Evolutionary conservation across 768 basidiomycete species (phyloP).

Genomic region (Mycena albidolilacea): DNA sequence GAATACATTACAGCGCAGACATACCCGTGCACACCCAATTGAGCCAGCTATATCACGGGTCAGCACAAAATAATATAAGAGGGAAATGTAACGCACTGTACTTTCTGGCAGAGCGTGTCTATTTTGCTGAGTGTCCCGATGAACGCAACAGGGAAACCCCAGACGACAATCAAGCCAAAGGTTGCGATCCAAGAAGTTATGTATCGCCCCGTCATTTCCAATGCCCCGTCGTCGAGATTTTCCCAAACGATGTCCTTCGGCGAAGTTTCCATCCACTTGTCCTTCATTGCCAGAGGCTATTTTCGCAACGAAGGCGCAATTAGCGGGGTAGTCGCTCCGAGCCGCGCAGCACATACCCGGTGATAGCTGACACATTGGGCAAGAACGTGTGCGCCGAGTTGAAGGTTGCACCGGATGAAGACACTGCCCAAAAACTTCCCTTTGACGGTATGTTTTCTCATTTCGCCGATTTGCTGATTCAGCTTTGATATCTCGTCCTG

Average conservation of each 20-base stretch:
- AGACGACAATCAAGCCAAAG: slow-evolving; percentile 71
- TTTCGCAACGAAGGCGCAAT: background rate
- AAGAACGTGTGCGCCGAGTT: slow-evolving; percentile 82
- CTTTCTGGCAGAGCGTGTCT: slow-evolving; percentile 63
- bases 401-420: slow-evolving; percentile 79
- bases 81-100: slow-evolving; percentile 51
- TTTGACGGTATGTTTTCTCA: slow-evolving; percentile 53
- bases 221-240: slow-evolving; percentile 66
- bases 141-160: slow-evolving; percentile 78
- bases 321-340: slow-evolving; percentile 21
- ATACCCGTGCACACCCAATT: slow-evolving; percentile 66
- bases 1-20: background rate
- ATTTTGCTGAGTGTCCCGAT: slow-evolving; percentile 77
- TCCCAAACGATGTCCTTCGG: slow-evolving; percentile 72
- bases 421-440: slow-evolving; percentile 67
- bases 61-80: background rate
- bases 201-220: slow-evolving; percentile 69
- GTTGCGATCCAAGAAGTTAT: slow-evolving; percentile 70
- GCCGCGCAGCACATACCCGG: slow-evolving; percentile 50
- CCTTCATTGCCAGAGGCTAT: slow-evolving; percentile 70
- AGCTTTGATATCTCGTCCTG: slow-evolving; percentile 68
- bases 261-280: slow-evolving; percentile 73
- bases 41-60: slow-evolving; percentile 61
- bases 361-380: slow-evolving; percentile 72
- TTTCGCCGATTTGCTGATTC: slow-evolving; percentile 59